These are phyloP conservation scores for Ceriops tagal DNA, from an alignment of 345 rosid genomes.

Conservation along the genomic window DNA sequence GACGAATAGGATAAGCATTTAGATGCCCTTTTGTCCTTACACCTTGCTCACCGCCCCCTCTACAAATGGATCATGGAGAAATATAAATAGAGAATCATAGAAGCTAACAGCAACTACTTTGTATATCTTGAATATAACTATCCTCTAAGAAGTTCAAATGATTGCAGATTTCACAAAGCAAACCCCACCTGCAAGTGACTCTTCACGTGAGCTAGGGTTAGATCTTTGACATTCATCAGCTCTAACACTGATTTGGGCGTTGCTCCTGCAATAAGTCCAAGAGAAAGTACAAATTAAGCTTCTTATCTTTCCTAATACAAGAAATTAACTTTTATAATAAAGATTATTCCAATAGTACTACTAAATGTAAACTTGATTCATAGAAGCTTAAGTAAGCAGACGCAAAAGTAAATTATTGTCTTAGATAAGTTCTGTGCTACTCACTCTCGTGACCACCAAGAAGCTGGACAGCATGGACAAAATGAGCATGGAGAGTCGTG, in stretches of 20 bases:
- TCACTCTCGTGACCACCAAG: conserved; percentile 99
- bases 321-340: no score
- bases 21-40: conserved; percentile 57
- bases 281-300: background rate
- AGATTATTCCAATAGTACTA: no score
- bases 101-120: conserved; percentile 22
- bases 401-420: background rate
- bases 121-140: conserved; percentile 13
- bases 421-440: conserved; percentile 24
- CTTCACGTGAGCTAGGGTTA: conserved; percentile 99
- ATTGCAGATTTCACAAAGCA: conserved; percentile 18
- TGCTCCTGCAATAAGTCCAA: conserved; percentile 53
- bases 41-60: conserved; percentile 32
- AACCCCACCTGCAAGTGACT: conserved; percentile 93
- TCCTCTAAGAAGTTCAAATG: conserved; percentile 11
- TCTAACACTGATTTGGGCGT: conserved; percentile 96
- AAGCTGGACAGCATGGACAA: conserved; percentile 94
- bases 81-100: conserved; percentile 7
- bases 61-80: conserved; percentile 27
- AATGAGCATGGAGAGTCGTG: conserved; percentile 85
- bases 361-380: background rate
- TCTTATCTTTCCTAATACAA: background rate
- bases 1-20: conserved; percentile 30
- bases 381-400: background rate
- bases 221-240: conserved; percentile 98